These are phyloP conservation scores for Fraxinus sp. DNA, from an alignment of 305 asterid species.

Conservation along the genomic window DNA sequence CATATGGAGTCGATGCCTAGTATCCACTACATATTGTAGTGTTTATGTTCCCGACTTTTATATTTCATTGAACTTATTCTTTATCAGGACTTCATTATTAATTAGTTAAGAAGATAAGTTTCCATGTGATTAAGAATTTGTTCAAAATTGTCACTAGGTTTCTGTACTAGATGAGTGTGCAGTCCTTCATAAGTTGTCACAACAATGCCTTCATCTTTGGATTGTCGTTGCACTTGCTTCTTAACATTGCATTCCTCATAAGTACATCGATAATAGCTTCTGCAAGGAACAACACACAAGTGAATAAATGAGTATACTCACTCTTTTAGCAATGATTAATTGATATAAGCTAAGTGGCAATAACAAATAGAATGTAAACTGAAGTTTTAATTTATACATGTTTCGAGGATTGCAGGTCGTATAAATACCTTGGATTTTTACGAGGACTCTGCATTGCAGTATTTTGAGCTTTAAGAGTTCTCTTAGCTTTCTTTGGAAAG, in stretches of 20 bases:
- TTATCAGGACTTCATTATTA: not conserved
- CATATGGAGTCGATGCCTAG: not conserved
- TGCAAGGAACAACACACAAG: constrained; percentile 14
- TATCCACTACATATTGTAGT: not conserved
- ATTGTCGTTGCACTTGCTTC: constrained; percentile 63
- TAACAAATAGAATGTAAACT: not conserved
- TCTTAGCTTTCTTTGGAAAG: not conserved
- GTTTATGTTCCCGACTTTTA: not conserved
- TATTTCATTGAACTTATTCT: not conserved
- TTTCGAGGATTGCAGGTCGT: not conserved
- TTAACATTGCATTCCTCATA: constrained; percentile 54
- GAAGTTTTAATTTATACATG: not conserved
- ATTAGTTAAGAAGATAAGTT: constrained; percentile 33
- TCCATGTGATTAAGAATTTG: constrained; percentile 60
- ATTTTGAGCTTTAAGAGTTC: not conserved
- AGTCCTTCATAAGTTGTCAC: constrained; percentile 60
- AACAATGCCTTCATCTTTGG: constrained; percentile 48
- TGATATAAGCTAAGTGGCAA: not conserved
- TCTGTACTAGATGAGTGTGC: constrained; percentile 47
- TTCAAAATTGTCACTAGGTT: constrained; percentile 47
- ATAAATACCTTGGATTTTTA: no score
- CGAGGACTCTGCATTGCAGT: not conserved
- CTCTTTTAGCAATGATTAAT: not conserved
- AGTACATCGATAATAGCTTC: constrained; percentile 64
- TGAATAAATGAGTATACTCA: not conserved